Evolutionary conservation across 257 asterid genomes (phyloP).

Genomic region (Coffea eugenioides): DNA sequence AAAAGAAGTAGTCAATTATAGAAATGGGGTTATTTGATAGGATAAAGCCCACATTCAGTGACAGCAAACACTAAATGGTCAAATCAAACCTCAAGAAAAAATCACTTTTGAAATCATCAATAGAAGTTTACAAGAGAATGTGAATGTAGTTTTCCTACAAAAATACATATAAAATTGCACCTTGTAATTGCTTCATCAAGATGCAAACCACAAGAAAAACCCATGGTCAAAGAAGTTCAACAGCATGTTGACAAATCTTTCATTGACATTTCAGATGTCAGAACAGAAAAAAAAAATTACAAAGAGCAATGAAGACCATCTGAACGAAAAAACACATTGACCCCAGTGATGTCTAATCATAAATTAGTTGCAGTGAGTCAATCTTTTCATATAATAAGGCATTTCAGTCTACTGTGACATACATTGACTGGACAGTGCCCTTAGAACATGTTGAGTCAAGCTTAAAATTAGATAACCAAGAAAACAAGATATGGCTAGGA

Average conservation of each 20-base stretch:
- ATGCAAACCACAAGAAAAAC: neutral
- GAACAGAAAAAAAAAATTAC: neutral
- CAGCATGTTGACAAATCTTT: neutral
- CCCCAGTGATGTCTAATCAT: neutral
- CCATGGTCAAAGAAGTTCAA: neutral
- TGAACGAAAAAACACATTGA: neutral
- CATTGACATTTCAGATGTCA: neutral
- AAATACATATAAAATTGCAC: neutral
- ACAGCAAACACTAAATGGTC: neutral
- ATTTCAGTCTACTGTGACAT: neutral
- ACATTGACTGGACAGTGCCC: neutral
- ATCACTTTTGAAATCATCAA: neutral
- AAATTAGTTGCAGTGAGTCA: neutral
- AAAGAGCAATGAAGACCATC: neutral
- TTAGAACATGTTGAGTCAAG: neutral
- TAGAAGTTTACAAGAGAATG: neutral
- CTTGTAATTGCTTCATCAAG: neutral
- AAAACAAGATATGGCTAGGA: neutral
- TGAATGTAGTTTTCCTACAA: constrained; percentile 1
- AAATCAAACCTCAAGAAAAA: neutral
- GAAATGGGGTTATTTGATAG: neutral
- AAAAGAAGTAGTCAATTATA: constrained; percentile 11
- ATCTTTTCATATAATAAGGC: neutral
- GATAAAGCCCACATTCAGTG: neutral
- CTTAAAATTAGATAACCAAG: neutral